Evolutionary conservation across 169 alveolate species (phyloP).

Genomic region (Eimeria falciformis): DNA sequence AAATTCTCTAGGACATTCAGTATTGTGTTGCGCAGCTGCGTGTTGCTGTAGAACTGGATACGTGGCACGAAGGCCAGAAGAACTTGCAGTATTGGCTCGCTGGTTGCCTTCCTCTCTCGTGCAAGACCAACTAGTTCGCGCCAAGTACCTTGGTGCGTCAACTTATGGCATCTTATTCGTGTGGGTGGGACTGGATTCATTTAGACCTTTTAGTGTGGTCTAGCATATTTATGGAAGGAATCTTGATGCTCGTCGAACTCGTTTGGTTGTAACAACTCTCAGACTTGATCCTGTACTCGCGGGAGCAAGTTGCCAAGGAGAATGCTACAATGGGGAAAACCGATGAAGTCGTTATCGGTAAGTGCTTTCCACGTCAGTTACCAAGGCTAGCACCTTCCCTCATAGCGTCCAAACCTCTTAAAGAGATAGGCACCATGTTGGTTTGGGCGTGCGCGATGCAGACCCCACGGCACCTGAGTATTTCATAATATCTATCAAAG

Average conservation of each 20-base stretch:
- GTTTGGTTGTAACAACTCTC: too few relatives aligned
- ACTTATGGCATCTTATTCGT: background rate
- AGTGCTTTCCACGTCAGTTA: too few relatives aligned
- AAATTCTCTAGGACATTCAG: background rate
- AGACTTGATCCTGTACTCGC: slow-evolving; percentile 95
- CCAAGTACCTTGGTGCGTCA: slow-evolving; percentile 87
- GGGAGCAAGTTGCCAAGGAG: slow-evolving; percentile 94
- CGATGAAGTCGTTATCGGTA: slow-evolving; percentile 56
- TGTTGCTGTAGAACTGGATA: slow-evolving; percentile 88
- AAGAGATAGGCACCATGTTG: too few relatives aligned
- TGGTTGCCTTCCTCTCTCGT: slow-evolving; percentile 93
- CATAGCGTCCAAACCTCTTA: too few relatives aligned
- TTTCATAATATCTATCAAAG: slow-evolving; percentile 92
- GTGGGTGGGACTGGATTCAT: too few relatives aligned
- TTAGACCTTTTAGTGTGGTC: too few relatives aligned
- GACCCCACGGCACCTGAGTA: slow-evolving; percentile 90
- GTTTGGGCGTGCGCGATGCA: background rate
- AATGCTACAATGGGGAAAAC: slow-evolving; percentile 72
- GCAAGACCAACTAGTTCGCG: slow-evolving; percentile 83
- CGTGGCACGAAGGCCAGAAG: slow-evolving; percentile 95
- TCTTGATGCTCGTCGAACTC: too few relatives aligned
- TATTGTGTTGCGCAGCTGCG: background rate
- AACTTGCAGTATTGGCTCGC: slow-evolving; percentile 97
- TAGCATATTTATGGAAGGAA: too few relatives aligned
- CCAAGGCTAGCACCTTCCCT: too few relatives aligned